Conservation (phyloP, 257 asterid species). For the Fraxinus americana region DNA sequence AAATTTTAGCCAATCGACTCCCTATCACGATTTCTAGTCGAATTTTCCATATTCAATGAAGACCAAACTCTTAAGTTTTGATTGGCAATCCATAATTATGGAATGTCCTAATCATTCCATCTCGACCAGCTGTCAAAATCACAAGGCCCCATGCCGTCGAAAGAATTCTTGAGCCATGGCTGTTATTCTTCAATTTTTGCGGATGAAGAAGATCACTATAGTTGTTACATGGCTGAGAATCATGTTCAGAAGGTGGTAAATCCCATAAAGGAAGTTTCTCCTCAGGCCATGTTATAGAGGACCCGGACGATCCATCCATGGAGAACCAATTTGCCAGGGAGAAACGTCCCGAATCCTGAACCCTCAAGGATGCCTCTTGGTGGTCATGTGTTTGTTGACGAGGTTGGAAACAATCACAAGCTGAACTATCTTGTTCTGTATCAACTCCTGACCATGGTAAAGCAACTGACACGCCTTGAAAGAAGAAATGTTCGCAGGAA, state of each 20-base stretch:
- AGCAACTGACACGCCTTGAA: constrained; percentile 52
- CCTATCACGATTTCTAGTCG: neutral
- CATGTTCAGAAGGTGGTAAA: constrained; percentile 25
- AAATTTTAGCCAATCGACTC: neutral
- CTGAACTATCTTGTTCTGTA: neutral
- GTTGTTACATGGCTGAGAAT: neutral
- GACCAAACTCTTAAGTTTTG: constrained; percentile 32
- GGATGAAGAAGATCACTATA: constrained; percentile 25
- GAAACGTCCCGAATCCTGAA: constrained; percentile 52
- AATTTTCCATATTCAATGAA: neutral
- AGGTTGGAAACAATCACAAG: constrained; percentile 11
- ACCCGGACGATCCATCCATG: constrained; percentile 50
- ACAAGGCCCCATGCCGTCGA: constrained; percentile 68
- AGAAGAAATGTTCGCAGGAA: constrained; percentile 68
- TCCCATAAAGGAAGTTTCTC: constrained; percentile 67
- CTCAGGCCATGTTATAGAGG: constrained; percentile 77
- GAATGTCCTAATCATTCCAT: constrained; percentile 79
- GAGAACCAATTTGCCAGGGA: constrained; percentile 72
- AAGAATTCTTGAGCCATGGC: constrained; percentile 9
- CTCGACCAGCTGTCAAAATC: constrained; percentile 63
- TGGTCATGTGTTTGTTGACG: constrained; percentile 17
- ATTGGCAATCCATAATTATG: constrained; percentile 75
- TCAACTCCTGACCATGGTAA: constrained; percentile 60
- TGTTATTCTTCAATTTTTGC: neutral
- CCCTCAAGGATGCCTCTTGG: constrained; percentile 28